Percentiles rank a stretch among this genome's conserved stretches.
phyloP scores from a whole-genome alignment of 2,329 filamentous ascomycete species.

The Aureobasidium lini region DNA sequence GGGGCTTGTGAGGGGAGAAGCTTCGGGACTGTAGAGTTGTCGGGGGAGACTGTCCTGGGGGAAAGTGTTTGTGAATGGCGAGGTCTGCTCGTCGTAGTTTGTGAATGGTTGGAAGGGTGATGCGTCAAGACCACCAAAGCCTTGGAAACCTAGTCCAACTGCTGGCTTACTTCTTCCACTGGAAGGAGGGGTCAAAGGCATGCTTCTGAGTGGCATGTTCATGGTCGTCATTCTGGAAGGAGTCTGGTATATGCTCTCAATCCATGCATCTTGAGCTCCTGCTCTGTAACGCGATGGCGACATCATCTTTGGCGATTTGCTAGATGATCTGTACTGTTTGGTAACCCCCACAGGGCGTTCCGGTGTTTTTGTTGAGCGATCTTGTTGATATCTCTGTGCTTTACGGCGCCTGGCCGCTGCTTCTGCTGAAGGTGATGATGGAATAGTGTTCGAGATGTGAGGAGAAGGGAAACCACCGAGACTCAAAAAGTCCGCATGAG shows the following conservation, averaged over 20 bases:
- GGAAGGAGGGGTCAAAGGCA: conserved; percentile 9
- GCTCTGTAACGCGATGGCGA: conserved; percentile 13
- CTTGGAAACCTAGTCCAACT: neutral
- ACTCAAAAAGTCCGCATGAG: conserved; percentile 30
- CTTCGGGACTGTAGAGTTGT: conserved; percentile 6
- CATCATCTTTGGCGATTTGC: conserved; percentile 15
- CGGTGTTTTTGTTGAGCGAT: neutral
- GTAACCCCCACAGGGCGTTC: conserved; percentile 4
- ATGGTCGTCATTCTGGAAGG: neutral
- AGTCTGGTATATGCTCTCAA: neutral
- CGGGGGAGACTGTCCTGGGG: neutral
- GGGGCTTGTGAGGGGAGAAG: conserved; percentile 12
- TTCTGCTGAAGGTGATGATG: neutral
- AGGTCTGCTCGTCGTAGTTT: neutral
- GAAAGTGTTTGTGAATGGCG: neutral
- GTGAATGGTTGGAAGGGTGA: neutral
- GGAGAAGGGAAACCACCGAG: conserved; percentile 29
- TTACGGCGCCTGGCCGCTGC: conserved; percentile 13
- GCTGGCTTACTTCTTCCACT: conserved; percentile 3
- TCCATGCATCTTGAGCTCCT: conserved; percentile 9
- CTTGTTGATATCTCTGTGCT: neutral
- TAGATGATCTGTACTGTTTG: neutral
- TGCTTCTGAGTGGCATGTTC: conserved; percentile 7
- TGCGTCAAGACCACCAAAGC: neutral
- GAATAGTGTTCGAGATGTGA: conserved; percentile 6